Base-by-base conservation (phyloP, 805 yeast genomes). In the Wickerhamiella qilinensis region DNA sequence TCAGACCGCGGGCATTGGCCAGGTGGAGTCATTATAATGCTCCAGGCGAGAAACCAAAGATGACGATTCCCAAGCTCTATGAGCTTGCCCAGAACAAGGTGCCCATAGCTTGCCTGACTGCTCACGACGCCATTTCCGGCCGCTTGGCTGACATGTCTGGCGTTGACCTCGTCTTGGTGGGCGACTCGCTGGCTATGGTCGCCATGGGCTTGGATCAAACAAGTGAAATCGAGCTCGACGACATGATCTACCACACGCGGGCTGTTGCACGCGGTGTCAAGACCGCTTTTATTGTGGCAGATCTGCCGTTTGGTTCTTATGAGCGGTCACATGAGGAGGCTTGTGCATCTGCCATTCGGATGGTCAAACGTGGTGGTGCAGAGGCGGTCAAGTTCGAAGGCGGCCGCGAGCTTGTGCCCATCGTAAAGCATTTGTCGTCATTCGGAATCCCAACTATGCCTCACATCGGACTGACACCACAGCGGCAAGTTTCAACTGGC, bases 131-230 rank as follows among this genome's bases (percentile, higher is more conserved):
- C 50, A 73, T 86, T 15, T 76, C 94, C 0, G 91, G 75, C 1
- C 62, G 64, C 22, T 63, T 79, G 49, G 93, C 85, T 0, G 75
- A 77, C 19, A 56, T 65, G 15, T 71, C 86, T 0, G 67, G 69
- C 1, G 65, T 74, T 2, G 96, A 88, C 48, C 66, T 77, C 41
- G 64, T 77, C 5, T 65, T 88, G 2, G 76, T 88, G 3, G 98
- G 98, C 3, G 98, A 88, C 56, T 86, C 96, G 1, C 60, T 91
- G 20, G 84, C 95, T 0, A 88, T 85, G 95, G 86, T 82, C 1
- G 69, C 93, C 0, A 65, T 83, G 45, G 98, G 98, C 0, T 77
- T 78, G 52, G 65, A 54, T 35, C 48, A 56, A 29, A 64, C 97
- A 0, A 74, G 77, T 43, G 80, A 80, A 49, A 59, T 91, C 20